phyloP scores from a whole-genome alignment of 116 monocot species.

The Phalaenopsis hybrid region DNA sequence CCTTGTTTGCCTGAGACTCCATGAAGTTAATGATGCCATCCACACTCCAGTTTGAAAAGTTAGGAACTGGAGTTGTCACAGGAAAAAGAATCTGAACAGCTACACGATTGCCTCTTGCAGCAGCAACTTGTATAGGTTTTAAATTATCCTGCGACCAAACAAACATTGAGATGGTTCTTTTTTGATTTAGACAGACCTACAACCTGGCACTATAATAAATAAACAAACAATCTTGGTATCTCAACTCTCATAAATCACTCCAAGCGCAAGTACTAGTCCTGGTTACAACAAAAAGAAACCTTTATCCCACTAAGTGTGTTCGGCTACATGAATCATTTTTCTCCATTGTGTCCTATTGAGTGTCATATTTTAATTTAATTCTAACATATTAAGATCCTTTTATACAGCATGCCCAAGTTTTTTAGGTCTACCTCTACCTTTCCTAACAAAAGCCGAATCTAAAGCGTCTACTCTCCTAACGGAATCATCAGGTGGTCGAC shows the following conservation, averaged over 20 bases:
- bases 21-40: conserved; percentile 64
- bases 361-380: too few relatives aligned
- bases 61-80: conserved; percentile 56
- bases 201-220: too few relatives aligned
- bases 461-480: too few relatives aligned
- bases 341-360: too few relatives aligned
- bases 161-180: not conserved
- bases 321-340: too few relatives aligned
- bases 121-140: conserved; percentile 89
- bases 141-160: conserved; percentile 58
- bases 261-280: not conserved
- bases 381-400: too few relatives aligned
- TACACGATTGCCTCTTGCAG: conserved; percentile 53
- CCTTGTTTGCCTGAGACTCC: conserved; percentile 38
- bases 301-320: too few relatives aligned
- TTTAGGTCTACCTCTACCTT: too few relatives aligned
- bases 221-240: not conserved
- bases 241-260: not conserved
- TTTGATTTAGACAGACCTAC: not conserved
- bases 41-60: conserved; percentile 61
- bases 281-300: too few relatives aligned
- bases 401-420: not conserved
- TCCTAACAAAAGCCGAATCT: too few relatives aligned
- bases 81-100: conserved; percentile 70
- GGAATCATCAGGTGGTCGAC: too few relatives aligned